These are phyloP conservation scores for Dictyostelium brefeldianum DNA, from an alignment of 78 protist genomes.

Conservation along the genomic window DNA sequence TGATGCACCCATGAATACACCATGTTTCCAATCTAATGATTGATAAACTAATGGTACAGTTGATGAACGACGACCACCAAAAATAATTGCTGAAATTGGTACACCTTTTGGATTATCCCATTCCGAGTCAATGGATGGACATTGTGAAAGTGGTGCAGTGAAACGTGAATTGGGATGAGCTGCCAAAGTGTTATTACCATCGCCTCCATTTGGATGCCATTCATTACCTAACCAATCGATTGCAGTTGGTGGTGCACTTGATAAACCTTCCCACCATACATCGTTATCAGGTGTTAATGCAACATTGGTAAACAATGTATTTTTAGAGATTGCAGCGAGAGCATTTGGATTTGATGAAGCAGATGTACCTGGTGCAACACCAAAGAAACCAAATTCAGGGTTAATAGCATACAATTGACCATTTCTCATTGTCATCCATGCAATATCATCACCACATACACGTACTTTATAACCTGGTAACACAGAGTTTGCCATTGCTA, in stretches of 20 bases:
- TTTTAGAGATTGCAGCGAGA: constrained; percentile 72
- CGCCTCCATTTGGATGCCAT: constrained; percentile 85
- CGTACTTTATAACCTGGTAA: constrained; percentile 90
- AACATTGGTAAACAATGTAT: constrained; percentile 95
- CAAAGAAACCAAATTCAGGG: constrained; percentile 97
- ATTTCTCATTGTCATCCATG: constrained; percentile 91
- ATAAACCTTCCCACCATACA: constrained; percentile 96
- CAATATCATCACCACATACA: constrained; percentile 96
- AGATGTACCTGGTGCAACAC: constrained; percentile 97
- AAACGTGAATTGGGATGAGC: constrained; percentile 96
- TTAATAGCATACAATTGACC: constrained; percentile 92
- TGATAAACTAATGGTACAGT: constrained; percentile 90
- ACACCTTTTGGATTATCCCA: constrained; percentile 93
- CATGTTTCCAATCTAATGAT: constrained; percentile 94
- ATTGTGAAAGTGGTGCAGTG: constrained; percentile 91
- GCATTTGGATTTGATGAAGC: constrained; percentile 89
- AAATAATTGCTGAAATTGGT: constrained; percentile 93
- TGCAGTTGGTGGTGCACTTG: constrained; percentile 52
- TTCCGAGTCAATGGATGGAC: constrained; percentile 91
- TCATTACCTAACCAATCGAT: constrained; percentile 82
- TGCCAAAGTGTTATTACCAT: constrained; percentile 47
- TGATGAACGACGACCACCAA: constrained; percentile 94
- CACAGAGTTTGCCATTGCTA: constrained; percentile 91
- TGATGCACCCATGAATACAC: constrained; percentile 93
- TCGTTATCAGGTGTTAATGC: constrained; percentile 92